Evolutionary conservation across 1,284 basidiomycete genomes (phyloP), one percentile per base, ranked within the genome.

Genomic region (Fomitopsis schrenkii): DNA sequence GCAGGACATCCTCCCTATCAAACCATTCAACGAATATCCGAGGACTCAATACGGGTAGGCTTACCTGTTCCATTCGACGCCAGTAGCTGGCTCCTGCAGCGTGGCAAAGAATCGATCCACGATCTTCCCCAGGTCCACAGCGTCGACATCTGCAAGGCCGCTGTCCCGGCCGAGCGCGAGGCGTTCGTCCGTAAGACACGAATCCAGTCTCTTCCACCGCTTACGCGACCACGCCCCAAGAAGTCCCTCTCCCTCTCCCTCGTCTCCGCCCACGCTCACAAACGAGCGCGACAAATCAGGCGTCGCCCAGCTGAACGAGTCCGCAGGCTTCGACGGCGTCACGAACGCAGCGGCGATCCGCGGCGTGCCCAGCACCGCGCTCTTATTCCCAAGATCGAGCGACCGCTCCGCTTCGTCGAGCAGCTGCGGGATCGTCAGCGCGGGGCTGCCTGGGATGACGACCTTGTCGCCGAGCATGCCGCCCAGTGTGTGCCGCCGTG

Each of bases 181-280:
- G 19, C 87, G 77, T 71, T 88, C 86, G 59, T 90, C 86, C 7
- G 86, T 86, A 65, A 93, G 87, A 70, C 91, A 94, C 30, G 82
- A 83, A 71, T 92, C 89, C 36, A 94, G 78, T 42, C 80, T 71
- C 71, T 87, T 90, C 87, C 88, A 92, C 61, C 88, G 85, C 33
- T 85, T 82, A 70, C 89, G 91, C 7, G 81, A 80, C 87, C 89
- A 92, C 42, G 74, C 77, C 15, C 75, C 28, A 64, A 72, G 65
- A 35, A 22, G 22, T 2, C 22, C 22, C 22, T 22, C 22, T 22
- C 22, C 22, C 22, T 17, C 30, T 12, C 45, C 6, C n/a, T 50
- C 36, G 35, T n/a, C 55, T 70, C 62, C 41, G 7, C 33, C 17
- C 28, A n/a, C 19, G 22, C 38, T 15, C 19, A 33, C 14, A 30